These are phyloP conservation scores for Saccharum hybrid DNA, from an alignment of 202 grass and related monocot genomes.

Conservation along the genomic window DNA sequence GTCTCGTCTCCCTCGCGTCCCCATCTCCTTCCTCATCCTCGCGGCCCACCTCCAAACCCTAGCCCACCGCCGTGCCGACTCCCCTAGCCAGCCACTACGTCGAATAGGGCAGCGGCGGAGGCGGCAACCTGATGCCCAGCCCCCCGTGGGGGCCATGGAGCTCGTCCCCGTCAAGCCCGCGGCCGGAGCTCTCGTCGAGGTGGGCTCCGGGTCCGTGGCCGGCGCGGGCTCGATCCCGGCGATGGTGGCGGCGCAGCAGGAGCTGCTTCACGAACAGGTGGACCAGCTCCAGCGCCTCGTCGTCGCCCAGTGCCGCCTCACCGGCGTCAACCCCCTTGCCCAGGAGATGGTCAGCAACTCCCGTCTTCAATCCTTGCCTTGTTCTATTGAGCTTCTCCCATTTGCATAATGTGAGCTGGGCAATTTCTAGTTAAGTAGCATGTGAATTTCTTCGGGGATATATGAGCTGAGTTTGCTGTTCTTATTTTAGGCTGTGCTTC, in stretches of 20 bases:
- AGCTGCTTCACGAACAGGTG: conserved; percentile 71
- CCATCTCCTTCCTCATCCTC: conserved; percentile 30
- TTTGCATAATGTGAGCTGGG: neutral
- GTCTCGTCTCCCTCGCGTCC: conserved; percentile 25
- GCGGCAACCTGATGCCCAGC: conserved; percentile 55
- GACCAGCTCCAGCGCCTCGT: conserved; percentile 76
- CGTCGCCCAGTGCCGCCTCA: conserved; percentile 78
- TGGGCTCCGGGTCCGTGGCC: conserved; percentile 25
- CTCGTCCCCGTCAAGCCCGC: conserved; percentile 69
- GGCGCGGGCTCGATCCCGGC: conserved; percentile 53
- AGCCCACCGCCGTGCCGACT: conserved; percentile 18
- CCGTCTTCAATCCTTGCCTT: neutral
- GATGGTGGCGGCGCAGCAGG: conserved; percentile 67
- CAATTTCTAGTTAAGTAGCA: conserved; percentile 9
- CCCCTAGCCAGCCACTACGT: conserved; percentile 29
- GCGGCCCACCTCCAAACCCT: conserved; percentile 53
- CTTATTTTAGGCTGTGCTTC: too few species aligned
- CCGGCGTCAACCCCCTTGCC: conserved; percentile 86
- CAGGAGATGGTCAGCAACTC: conserved; percentile 83
- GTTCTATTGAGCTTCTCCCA: neutral
- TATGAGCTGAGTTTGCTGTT: neutral
- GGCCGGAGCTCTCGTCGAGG: conserved; percentile 58
- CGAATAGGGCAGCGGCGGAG: neutral
- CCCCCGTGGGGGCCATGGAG: conserved; percentile 61
- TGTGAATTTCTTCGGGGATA: neutral